phyloP scores from a whole-genome alignment of 139 green algal species.

The Ettlia oleoabundans region DNA sequence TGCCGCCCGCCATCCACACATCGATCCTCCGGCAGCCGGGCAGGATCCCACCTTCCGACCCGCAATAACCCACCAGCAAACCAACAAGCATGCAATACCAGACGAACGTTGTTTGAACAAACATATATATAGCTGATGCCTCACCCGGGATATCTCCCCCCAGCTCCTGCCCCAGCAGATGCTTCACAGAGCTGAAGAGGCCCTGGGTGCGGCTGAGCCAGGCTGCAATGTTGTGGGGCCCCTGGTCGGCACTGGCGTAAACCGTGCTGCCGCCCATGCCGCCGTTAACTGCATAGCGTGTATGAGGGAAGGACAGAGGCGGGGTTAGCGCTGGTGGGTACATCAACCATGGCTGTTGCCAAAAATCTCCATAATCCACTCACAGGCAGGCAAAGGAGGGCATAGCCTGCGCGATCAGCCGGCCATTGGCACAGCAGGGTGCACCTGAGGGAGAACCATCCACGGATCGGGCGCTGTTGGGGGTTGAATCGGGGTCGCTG shows the following conservation, averaged over 20 bases:
- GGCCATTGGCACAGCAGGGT: background rate
- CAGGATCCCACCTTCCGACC: too few relatives aligned
- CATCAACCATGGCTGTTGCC: too few relatives aligned
- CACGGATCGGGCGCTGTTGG: background rate
- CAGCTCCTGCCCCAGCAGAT: constrained; percentile 27
- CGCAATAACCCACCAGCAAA: too few relatives aligned
- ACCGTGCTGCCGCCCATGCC: background rate
- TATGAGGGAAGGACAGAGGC: too few relatives aligned
- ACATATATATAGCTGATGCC: background rate
- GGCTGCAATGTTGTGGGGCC: background rate
- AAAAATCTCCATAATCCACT: too few relatives aligned
- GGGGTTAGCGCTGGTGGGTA: too few relatives aligned
- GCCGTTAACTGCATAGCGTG: background rate
- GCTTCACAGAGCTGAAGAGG: background rate
- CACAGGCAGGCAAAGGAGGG: too few relatives aligned
- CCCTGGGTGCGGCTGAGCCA: constrained; percentile 20
- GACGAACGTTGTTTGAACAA: background rate
- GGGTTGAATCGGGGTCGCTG: background rate
- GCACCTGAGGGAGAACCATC: background rate
- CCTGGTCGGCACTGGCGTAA: background rate
- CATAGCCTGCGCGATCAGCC: too few relatives aligned
- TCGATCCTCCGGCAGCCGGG: too few relatives aligned
- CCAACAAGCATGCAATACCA: too few relatives aligned
- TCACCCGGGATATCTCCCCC: background rate
- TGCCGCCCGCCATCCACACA: too few relatives aligned